Percentiles rank a stretch among this genome's conserved stretches.
These are phyloP conservation scores for Tephrocybe sp. DNA, from an alignment of 768 basidiomycete genomes.

Conservation along the genomic window DNA sequence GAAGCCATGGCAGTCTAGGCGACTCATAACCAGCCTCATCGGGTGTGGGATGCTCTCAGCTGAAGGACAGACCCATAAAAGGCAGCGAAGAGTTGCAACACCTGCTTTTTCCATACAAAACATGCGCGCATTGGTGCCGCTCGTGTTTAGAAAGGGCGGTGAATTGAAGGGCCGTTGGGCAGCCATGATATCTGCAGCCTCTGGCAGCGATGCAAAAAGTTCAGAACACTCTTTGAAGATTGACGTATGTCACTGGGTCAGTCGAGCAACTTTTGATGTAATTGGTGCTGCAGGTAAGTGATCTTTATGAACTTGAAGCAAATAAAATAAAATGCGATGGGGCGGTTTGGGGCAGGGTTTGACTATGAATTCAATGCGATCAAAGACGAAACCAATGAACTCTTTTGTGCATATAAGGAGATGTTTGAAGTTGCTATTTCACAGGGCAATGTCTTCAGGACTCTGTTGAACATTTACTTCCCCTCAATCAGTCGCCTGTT, in stretches of 20 bases:
- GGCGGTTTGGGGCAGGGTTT: constrained; percentile 51
- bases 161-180: constrained; percentile 63
- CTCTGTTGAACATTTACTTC: constrained; percentile 52
- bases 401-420: constrained; percentile 78
- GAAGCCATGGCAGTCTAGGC: constrained; percentile 80
- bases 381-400: constrained; percentile 71
- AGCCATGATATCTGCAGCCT: constrained; percentile 33
- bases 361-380: constrained; percentile 87
- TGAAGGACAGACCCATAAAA: constrained; percentile 74
- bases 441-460: constrained; percentile 44
- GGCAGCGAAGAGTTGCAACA: constrained; percentile 73
- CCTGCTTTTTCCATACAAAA: constrained; percentile 83
- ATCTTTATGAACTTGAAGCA: not conserved
- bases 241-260: constrained; percentile 80
- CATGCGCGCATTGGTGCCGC: constrained; percentile 64
- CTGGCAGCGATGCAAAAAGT: constrained; percentile 22
- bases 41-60: constrained; percentile 82
- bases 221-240: constrained; percentile 37
- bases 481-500: constrained; percentile 55
- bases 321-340: not conserved
- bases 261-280: constrained; percentile 84
- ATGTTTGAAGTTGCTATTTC: constrained; percentile 78
- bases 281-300: constrained; percentile 80
- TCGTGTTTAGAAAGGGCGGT: constrained; percentile 67
- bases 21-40: constrained; percentile 71